Conservation (phyloP, 495 filamentous ascomycete species). For the Jackrogersella minutella region DNA sequence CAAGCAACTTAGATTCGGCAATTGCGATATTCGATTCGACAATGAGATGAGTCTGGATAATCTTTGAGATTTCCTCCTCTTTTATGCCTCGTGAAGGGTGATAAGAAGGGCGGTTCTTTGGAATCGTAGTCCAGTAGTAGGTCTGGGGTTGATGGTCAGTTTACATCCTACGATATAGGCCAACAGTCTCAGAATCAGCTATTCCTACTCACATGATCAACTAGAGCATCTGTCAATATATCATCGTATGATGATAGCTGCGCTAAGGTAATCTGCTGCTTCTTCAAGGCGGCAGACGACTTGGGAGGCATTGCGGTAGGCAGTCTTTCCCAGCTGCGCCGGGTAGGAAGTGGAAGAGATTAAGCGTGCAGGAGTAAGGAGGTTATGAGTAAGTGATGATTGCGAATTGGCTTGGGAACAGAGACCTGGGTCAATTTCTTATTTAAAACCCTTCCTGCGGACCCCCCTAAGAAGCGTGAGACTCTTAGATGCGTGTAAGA, state of each 20-base stretch:
- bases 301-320: slow-evolving; percentile 51
- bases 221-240: slow-evolving; percentile 91
- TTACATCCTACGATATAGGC: slow-evolving; percentile 5
- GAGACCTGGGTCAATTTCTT: background rate
- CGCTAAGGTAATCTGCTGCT: slow-evolving; percentile 78
- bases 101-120: slow-evolving; percentile 91
- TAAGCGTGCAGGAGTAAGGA: slow-evolving; percentile 2
- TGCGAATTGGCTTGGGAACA: background rate
- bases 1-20: slow-evolving; percentile 76
- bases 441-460: slow-evolving; percentile 16
- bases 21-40: slow-evolving; percentile 71
- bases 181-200: slow-evolving; percentile 34
- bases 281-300: slow-evolving; percentile 58
- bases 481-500: slow-evolving; percentile 32
- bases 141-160: slow-evolving; percentile 61
- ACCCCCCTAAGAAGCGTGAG: slow-evolving; percentile 9
- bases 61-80: slow-evolving; percentile 80
- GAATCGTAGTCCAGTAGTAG: slow-evolving; percentile 94
- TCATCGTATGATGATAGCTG: slow-evolving; percentile 95
- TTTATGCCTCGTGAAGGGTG: slow-evolving; percentile 79
- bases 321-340: slow-evolving; percentile 4
- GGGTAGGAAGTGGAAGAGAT: background rate
- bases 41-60: slow-evolving; percentile 80
- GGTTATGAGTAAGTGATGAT: background rate
- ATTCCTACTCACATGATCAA: slow-evolving; percentile 80